These are phyloP conservation scores for Melampsora americana DNA, from an alignment of 1,284 basidiomycete genomes.

Conservation along the genomic window DNA sequence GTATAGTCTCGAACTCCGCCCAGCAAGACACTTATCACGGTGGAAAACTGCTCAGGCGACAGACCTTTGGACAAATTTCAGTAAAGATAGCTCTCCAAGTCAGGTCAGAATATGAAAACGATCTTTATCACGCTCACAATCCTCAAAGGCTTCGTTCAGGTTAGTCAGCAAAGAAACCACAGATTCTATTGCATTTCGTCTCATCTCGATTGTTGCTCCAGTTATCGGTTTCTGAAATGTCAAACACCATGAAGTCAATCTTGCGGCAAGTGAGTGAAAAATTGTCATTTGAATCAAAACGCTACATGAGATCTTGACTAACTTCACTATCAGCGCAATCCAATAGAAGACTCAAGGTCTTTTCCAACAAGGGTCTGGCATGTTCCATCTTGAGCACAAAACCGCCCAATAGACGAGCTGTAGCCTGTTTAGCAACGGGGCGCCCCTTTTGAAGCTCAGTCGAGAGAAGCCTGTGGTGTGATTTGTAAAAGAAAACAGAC, in stretches of 20 bases:
- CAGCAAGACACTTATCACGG: conserved; percentile 54
- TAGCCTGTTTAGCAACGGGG: conserved; percentile 29
- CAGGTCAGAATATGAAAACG: not conserved
- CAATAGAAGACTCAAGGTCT: conserved; percentile 14
- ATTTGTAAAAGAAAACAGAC: not conserved
- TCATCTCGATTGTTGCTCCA: conserved; percentile 47
- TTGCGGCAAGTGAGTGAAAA: conserved; percentile 30
- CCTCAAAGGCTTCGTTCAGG: conserved; percentile 8
- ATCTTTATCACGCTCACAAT: not conserved
- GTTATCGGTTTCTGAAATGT: conserved; percentile 38
- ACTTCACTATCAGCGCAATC: conserved; percentile 14
- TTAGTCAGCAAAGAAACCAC: conserved; percentile 44
- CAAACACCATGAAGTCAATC: not conserved
- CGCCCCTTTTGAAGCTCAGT: conserved; percentile 11
- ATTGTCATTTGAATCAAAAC: not conserved
- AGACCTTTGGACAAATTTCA: conserved; percentile 12
- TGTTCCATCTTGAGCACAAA: conserved; percentile 17
- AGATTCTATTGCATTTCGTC: conserved; percentile 49
- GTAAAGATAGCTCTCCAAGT: not conserved
- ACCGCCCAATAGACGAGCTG: conserved; percentile 30
- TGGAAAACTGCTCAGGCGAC: conserved; percentile 29
- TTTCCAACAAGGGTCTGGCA: not conserved
- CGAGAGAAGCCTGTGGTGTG: conserved; percentile 1
- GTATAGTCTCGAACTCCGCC: conserved; percentile 81
- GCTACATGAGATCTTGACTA: not conserved